phyloP scores from a whole-genome alignment of 2,329 filamentous ascomycete species.

The Malbranchea zuffiana region DNA sequence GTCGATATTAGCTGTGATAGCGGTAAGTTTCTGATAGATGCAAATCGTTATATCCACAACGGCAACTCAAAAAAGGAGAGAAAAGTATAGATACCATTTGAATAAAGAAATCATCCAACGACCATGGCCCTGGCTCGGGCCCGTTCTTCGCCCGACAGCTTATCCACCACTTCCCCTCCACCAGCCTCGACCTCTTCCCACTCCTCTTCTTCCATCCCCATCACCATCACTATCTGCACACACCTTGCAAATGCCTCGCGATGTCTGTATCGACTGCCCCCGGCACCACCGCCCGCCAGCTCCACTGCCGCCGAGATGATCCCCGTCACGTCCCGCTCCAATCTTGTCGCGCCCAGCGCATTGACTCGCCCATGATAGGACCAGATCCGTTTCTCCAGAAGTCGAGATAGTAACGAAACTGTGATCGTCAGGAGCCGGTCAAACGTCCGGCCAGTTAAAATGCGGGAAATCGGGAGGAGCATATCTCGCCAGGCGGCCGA shows the following conservation, averaged over 20 bases:
- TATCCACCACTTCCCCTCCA: conserved; percentile 46
- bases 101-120: conserved; percentile 3
- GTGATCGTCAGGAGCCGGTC: conserved; percentile 64
- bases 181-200: conserved; percentile 64
- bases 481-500: conserved; percentile 76
- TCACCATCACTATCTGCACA: conserved; percentile 69
- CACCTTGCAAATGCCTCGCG: conserved; percentile 67
- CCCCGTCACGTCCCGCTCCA: conserved; percentile 73
- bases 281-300: conserved; percentile 23
- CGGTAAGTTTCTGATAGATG: no score
- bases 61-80: background rate
- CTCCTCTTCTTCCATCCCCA: conserved; percentile 93
- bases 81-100: background rate
- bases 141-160: conserved; percentile 62
- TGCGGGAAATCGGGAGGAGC: conserved; percentile 69
- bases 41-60: background rate
- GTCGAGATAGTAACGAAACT: conserved; percentile 60
- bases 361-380: conserved; percentile 68
- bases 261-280: conserved; percentile 55
- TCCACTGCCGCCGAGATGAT: conserved; percentile 48
- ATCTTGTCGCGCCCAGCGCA: conserved; percentile 65
- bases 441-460: conserved; percentile 70
- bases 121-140: conserved; percentile 61
- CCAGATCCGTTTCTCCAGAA: conserved; percentile 81
- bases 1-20: no score